phyloP scores from a whole-genome alignment of 208 protist species.

The Naegleria fowleri region DNA sequence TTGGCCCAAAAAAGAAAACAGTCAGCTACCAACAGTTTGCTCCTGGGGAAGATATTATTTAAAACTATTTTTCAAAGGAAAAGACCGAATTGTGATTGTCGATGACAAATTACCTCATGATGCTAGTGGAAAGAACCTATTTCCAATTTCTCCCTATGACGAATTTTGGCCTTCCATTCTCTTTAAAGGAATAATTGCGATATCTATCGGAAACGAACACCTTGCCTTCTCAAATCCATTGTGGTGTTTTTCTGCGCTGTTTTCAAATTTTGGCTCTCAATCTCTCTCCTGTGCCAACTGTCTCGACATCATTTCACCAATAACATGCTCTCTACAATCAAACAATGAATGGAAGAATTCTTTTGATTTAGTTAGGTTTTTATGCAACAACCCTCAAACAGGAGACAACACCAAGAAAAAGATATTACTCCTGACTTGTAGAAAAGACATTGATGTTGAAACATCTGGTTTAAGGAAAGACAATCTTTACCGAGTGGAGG shows the following conservation, averaged over 20 bases:
- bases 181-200: neutral
- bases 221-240: neutral
- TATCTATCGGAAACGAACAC: neutral
- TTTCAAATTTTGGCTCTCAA: neutral
- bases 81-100: neutral
- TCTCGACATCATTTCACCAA: neutral
- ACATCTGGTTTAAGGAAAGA: neutral
- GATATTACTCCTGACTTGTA: neutral
- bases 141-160: neutral
- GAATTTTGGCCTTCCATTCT: slow-evolving; percentile 17
- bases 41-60: slow-evolving; percentile 11
- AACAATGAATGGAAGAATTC: neutral
- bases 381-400: neutral
- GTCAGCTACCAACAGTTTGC: neutral
- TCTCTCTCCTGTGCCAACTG: neutral
- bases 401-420: neutral
- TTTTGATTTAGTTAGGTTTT: neutral
- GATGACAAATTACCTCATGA: slow-evolving; percentile 13
- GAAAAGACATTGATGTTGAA: neutral
- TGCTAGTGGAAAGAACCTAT: neutral
- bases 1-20: neutral
- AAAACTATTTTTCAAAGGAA: neutral
- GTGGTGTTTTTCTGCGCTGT: neutral
- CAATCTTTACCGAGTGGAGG: neutral
- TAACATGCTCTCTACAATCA: neutral